phyloP scores from a whole-genome alignment of 1,139 yeast species.

The Scheffersomyces cryptocercus region DNA sequence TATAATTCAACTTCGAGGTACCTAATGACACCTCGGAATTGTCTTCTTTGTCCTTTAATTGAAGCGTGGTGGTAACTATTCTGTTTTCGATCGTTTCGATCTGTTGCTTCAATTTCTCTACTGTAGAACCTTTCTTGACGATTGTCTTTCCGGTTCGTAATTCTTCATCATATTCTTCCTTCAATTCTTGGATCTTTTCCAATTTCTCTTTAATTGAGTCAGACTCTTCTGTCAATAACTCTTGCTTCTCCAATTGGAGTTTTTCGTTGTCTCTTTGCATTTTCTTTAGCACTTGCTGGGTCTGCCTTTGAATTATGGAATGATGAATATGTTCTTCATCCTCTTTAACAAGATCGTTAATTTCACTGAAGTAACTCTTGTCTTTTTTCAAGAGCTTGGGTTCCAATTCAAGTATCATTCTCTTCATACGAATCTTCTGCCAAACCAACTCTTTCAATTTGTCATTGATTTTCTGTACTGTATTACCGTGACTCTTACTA shows the following conservation, averaged over 20 bases:
- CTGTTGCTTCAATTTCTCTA: constrained; percentile 75
- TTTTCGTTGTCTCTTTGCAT: constrained; percentile 80
- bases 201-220: constrained; percentile 61
- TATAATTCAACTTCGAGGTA: constrained; percentile 91
- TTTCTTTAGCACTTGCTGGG: constrained; percentile 62
- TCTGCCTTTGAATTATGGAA: constrained; percentile 57
- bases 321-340: constrained; percentile 62
- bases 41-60: constrained; percentile 88
- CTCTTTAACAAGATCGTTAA: constrained; percentile 68
- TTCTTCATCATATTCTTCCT: constrained; percentile 59
- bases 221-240: constrained; percentile 42
- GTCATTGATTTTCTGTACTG: constrained; percentile 77
- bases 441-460: constrained; percentile 77
- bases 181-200: constrained; percentile 56
- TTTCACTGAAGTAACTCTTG: constrained; percentile 62
- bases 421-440: constrained; percentile 77
- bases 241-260: constrained; percentile 56
- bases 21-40: constrained; percentile 92
- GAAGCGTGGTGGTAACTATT: constrained; percentile 66
- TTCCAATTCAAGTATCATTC: constrained; percentile 69
- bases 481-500: constrained; percentile 76
- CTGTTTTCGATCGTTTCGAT: constrained; percentile 72
- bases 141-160: constrained; percentile 61
- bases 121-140: constrained; percentile 51
- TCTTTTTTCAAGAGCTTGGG: constrained; percentile 53